phyloP scores from a whole-genome alignment of 1,284 basidiomycete genomes.

The Retiboletus flavoniger region DNA sequence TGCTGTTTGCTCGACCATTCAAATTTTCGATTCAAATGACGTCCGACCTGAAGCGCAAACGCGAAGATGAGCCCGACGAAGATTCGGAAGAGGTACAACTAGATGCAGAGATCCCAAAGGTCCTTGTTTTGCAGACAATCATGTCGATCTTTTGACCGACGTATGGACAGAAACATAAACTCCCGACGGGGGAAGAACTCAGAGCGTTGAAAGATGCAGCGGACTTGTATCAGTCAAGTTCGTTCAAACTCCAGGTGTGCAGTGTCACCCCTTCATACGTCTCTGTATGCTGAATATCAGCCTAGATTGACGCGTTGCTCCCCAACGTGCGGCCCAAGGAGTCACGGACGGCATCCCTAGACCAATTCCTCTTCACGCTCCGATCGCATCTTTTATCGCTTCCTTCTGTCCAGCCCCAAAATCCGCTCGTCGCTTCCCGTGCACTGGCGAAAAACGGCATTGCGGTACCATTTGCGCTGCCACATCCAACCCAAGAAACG shows the following conservation, averaged over 20 bases:
- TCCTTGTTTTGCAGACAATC: neutral
- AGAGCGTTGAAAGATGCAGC: constrained; percentile 73
- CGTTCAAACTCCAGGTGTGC: constrained; percentile 81
- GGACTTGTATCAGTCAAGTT: constrained; percentile 78
- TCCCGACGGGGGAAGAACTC: constrained; percentile 72
- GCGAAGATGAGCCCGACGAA: constrained; percentile 12
- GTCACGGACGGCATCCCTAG: constrained; percentile 52
- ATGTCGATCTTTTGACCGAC: neutral
- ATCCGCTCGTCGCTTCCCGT: constrained; percentile 63
- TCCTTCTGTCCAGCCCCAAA: constrained; percentile 55
- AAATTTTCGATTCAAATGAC: constrained; percentile 21
- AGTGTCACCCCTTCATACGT: neutral
- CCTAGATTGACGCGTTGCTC: constrained; percentile 76
- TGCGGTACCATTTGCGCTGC: constrained; percentile 62
- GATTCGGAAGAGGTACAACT: neutral
- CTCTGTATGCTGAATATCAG: neutral
- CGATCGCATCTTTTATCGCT: constrained; percentile 60
- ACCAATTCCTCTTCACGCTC: constrained; percentile 62
- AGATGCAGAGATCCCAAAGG: constrained; percentile 12
- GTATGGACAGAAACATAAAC: constrained; percentile 40
- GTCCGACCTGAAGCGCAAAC: constrained; percentile 35
- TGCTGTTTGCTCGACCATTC: neutral
- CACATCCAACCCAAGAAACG: constrained; percentile 65
- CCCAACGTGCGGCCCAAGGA: constrained; percentile 72
- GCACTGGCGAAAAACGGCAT: constrained; percentile 51